phyloP scores from a whole-genome alignment of 768 basidiomycete species.

The Mycena crocata region DNA sequence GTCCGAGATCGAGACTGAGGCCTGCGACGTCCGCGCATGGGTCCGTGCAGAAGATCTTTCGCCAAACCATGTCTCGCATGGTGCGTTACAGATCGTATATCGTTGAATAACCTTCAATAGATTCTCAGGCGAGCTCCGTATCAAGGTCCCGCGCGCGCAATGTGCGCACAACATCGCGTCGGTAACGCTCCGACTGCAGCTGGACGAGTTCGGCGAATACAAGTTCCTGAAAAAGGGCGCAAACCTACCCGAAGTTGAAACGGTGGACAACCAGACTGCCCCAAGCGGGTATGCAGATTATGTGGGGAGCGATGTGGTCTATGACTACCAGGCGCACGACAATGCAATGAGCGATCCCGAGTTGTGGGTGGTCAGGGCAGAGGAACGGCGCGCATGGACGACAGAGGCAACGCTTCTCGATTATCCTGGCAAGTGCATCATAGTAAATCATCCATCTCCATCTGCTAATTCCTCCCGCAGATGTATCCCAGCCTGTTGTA shows the following conservation, averaged over 20 bases:
- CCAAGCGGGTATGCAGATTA: neutral
- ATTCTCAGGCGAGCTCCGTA: neutral
- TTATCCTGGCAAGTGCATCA: neutral
- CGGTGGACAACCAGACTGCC: neutral
- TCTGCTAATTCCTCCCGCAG: neutral
- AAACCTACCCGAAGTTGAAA: neutral
- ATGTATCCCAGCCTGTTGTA: constrained; percentile 1
- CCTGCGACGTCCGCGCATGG: neutral
- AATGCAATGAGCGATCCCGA: neutral
- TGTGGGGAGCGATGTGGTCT: neutral
- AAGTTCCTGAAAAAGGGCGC: neutral
- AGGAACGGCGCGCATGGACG: neutral
- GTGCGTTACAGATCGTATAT: neutral
- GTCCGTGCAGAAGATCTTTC: neutral
- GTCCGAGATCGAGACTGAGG: neutral
- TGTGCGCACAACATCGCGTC: neutral
- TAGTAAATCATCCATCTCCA: too few relatives aligned
- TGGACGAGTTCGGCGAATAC: neutral
- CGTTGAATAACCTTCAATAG: neutral
- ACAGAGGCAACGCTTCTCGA: neutral
- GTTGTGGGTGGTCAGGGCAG: neutral
- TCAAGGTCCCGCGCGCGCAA: neutral
- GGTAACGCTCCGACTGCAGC: neutral
- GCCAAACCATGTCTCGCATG: neutral
- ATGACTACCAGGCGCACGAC: neutral